Evolutionary conservation across 768 basidiomycete species (phyloP).

Genomic region (Podaxis pistillaris): DNA sequence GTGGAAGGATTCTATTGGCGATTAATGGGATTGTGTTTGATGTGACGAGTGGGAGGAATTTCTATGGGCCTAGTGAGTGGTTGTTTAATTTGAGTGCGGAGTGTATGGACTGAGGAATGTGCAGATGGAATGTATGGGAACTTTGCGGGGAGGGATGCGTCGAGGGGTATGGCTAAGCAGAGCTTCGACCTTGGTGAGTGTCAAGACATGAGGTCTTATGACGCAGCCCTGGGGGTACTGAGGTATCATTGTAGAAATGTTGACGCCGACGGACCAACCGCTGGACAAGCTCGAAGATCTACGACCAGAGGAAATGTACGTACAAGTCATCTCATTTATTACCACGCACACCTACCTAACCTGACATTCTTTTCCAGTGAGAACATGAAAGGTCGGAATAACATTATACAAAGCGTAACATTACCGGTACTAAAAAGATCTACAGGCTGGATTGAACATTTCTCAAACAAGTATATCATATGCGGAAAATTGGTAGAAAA

Average conservation of each 20-base stretch:
- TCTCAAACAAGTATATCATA: slow-evolving; percentile 87
- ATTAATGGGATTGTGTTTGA: slow-evolving; percentile 92
- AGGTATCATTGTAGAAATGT: slow-evolving; percentile 80
- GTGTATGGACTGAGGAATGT: background rate
- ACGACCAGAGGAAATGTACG: slow-evolving; percentile 79
- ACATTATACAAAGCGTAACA: background rate
- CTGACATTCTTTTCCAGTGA: slow-evolving; percentile 48
- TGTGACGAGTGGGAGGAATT: slow-evolving; percentile 83
- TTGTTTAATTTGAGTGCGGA: background rate
- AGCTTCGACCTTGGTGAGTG: slow-evolving; percentile 85
- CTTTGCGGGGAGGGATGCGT: slow-evolving; percentile 96
- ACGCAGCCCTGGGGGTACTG: too few species aligned
- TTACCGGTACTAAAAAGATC: slow-evolving; percentile 12
- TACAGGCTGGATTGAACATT: slow-evolving; percentile 91
- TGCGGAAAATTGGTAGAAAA: slow-evolving; percentile 90
- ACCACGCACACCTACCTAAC: slow-evolving; percentile 13
- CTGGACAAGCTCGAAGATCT: slow-evolving; percentile 84
- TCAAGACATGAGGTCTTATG: too few species aligned
- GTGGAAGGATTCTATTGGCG: slow-evolving; percentile 74
- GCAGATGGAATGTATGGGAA: slow-evolving; percentile 95
- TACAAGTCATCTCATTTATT: slow-evolving; percentile 14
- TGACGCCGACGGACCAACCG: slow-evolving; percentile 83
- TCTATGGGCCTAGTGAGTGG: slow-evolving; percentile 90
- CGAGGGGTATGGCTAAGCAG: slow-evolving; percentile 96
- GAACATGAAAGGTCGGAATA: slow-evolving; percentile 79